Base-by-base conservation (phyloP, 768 basidiomycete species). In the Lactifluus volemus region DNA sequence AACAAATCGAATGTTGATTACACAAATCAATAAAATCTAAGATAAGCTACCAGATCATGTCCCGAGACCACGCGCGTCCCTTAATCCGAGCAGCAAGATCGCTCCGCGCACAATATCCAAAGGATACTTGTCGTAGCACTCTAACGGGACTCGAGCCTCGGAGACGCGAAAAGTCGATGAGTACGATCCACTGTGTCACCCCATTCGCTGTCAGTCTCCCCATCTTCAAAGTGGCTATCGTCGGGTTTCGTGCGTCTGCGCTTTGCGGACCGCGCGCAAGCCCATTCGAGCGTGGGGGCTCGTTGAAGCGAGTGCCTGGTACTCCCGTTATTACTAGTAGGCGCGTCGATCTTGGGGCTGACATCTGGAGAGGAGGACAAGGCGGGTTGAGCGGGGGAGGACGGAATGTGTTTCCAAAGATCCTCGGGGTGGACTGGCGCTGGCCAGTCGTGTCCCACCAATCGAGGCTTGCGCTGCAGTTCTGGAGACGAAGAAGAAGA, bases 221-320 rank as follows among this genome's bases (percentile, higher is more conserved):
- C 60, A 21, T 67, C 67, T 19, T 64, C 63, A 50, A 60, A 58
- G 6, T 59, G 54, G 1, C n/a, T 14, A 4, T 48, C 21, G 5
- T 62, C 64, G 17, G 50, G 51, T 11, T 64, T 58, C 39, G 64
- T 52, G 38, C 72, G 74, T 41, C 70, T 69, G 19, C 76, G 76
- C 59, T 76, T 77, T 17, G 73, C 63, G 21, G 72, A 71, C 49
- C 70, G 73, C 29, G 77, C 73, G 62, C 78, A 79, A 14, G 77
- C 78, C 78, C 77, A 79, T 63, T 79, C 78, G 12, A 79, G 72
- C 2, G 73, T 75, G 52, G 70, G 71, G 53, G 68, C 61, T 25
- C 65, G 66, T 64, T 70, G 45, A 11, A 53, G 51, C 45, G 48
- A 42, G 30, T 25, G 7, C n/a, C 32, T 72, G 45, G 61, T 60